Evolutionary conservation across 2,329 filamentous ascomycete genomes (phyloP), one percentile per base, ranked within the genome.

Genomic region (Penicillium concentricum): DNA sequence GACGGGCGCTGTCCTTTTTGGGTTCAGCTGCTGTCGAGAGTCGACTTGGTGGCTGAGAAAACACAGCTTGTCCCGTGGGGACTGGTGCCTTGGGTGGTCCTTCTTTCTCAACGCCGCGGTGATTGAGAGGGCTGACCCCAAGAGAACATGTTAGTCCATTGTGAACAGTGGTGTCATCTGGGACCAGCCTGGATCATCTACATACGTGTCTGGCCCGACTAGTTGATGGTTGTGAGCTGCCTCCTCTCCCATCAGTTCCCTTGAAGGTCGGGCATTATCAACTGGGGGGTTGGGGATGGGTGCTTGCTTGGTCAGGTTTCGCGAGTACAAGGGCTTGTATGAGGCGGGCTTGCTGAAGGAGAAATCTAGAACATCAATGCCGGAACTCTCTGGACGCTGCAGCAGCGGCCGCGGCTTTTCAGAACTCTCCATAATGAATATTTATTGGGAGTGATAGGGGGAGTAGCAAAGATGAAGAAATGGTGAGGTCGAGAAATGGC

Each of bases 261-360:
- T 46, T 16, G 48, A 28, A 9, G 20, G 10, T 8, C 7, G 34
- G 22, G 12, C 1, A 30, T 24, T 4, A 3, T 18, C 18, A 22
- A 44, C 18, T 35, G 43, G 12, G 24, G 44, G 7, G 16, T 35
- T 20, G 4, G 30, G 47, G 9, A 56, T 32, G 4, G 52, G 26
- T 15, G 46, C 10, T 15, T 57, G 54, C 20, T 57, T 67, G 24
- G 51, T n/a, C 7, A 60, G 28, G 9, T 52, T 42, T 41, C 62
- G 62, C 15, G 70, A 59, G 0, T 67, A 65, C 37, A 71, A 71
- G 0, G 49, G 52, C 32, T 63, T 62, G 41, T 63, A 59, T 30
- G 60, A 62, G 20, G 52, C 61, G 24, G 72, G 74, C 49, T 68
- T 74, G 16, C 68, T 60, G 56, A 76, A 76, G 6, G 67, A 70